Base-by-base conservation (phyloP, 2,329 filamentous ascomycete genomes). In the Cytospora mali region DNA sequence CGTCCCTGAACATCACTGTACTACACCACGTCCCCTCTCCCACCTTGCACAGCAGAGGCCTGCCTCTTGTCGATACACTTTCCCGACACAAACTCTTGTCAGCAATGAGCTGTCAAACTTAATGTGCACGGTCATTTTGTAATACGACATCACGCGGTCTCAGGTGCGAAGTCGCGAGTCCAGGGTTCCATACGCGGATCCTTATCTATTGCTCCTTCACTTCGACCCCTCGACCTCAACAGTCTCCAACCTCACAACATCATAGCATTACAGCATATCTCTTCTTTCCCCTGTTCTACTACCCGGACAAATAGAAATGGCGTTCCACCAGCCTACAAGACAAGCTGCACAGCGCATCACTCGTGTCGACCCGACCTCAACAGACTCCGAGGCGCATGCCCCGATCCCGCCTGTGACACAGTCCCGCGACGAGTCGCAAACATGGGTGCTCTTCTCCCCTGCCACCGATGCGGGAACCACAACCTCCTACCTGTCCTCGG, bases 361-460 rank as follows among this genome's bases (percentile, higher is more conserved):
- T 53, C 80, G 77, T 29, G 71, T 71, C 62, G 65, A 76, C 35
- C 70, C 77, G 3, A 73, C 75, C 58, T 73, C 73, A 23, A 76
- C 77, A 18, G 77, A 80, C 39, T 71, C 76, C 31, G 74, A 76
- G 27, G 66, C 70, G 55, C 63, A 54, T 46, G 56, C 58, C 23
- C 67, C 69, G 27, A 42, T 67, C 21, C 66, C 69, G 56, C 73
- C 73, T 62, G 71, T 70, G 67, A 68, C 74, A 39, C 75, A 76
- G 55, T 70, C 71, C 50, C 77, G 87, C 64, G 87, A 91, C 65
- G 89, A 93, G 68, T 89, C 91, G 14, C 90, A 95, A 75, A 94
- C 96, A 84, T 99, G 95, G 95, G 90, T 98, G 60, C 86, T 99
- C 67, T 99, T 99, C 80, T 91, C 93, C 9, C 92, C 92, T 1